Evolutionary conservation across 1,284 basidiomycete species (phyloP).

Genomic region (Cryptococcus jaspeensis): DNA sequence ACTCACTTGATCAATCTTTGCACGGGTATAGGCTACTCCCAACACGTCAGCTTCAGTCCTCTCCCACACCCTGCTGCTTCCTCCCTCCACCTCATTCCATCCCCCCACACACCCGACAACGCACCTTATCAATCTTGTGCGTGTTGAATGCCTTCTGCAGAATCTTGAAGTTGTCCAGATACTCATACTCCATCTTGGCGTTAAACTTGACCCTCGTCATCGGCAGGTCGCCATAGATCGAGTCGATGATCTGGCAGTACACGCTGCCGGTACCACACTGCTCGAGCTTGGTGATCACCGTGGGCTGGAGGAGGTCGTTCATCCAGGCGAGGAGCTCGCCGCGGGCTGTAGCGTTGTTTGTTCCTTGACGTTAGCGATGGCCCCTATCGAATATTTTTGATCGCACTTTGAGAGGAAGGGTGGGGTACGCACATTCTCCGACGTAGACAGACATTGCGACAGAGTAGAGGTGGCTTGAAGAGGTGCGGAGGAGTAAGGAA

Average conservation of each 20-base stretch:
- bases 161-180: conserved; percentile 90
- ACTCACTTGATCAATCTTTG: conserved; percentile 77
- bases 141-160: conserved; percentile 83
- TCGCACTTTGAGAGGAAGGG: background rate
- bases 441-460: conserved; percentile 41
- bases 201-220: conserved; percentile 88
- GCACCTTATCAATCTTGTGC: conserved; percentile 89
- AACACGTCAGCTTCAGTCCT: background rate
- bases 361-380: background rate
- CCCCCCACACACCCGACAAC: conserved; percentile 28
- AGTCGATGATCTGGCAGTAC: conserved; percentile 68
- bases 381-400: background rate
- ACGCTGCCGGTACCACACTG: conserved; percentile 88
- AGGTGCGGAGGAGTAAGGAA: too few species aligned
- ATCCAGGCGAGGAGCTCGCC: conserved; percentile 90
- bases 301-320: conserved; percentile 78
- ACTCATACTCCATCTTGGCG: conserved; percentile 95
- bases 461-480: background rate
- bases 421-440: conserved; percentile 41
- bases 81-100: background rate
- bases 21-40: conserved; percentile 78
- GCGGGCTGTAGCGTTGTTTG: conserved; percentile 50
- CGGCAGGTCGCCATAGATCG: conserved; percentile 64
- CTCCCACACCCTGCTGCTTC: background rate
- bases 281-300: conserved; percentile 87